Base-by-base conservation (phyloP, 2,329 filamentous ascomycete species). In the Colletotrichum tamarilloi region DNA sequence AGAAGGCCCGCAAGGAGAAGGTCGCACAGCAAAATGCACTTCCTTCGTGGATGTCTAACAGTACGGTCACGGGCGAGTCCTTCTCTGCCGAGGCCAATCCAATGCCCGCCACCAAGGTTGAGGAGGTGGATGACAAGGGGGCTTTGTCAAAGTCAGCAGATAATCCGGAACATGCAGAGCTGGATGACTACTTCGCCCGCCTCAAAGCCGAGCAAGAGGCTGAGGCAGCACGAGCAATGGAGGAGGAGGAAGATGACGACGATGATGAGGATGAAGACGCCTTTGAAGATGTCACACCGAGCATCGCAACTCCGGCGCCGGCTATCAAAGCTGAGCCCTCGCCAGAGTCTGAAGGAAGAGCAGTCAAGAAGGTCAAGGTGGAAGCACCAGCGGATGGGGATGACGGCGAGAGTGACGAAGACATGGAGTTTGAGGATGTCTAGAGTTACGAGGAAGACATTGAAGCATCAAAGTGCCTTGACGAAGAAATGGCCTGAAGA, bases 21-120 rank as follows among this genome's bases (percentile, higher is more conserved):
- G 86, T 92, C 75, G 90, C 91, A 1, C 85, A 87, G 76, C 91
- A 94, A 78, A 95, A 95, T 78, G 91, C 90, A 8, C 82, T 95
- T 73, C 93, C 93, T 2, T 84, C 87, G 9, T 94, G 93, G 92
- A 93, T 94, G 83, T 90, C 91, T 1, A 89, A 92, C 69, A 93
- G 91, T 75, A 94, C 92, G 2, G 88, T 94, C 60, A 91, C 87
- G 5, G 90, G 90, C 63, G 87, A 91, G 72, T 88, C 89, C n/a
- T 93, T 90, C 80, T 82, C 85, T 53, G 65, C 81, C 26, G 80
- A 83, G 30, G 85, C 85, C 57, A 78, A 81, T 35, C 78, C 78
- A 7, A 75, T 75, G n/a, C 75, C 78, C 19, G 63, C 67, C 12
- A 64, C 77, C n/a, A 83, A 84, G 24, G 81, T 84, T 72, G 84